Percentiles rank a stretch among this genome's conserved stretches.
These are phyloP conservation scores for Microdochium paspali DNA, from an alignment of 2,329 filamentous ascomycete species.

Conservation along the genomic window DNA sequence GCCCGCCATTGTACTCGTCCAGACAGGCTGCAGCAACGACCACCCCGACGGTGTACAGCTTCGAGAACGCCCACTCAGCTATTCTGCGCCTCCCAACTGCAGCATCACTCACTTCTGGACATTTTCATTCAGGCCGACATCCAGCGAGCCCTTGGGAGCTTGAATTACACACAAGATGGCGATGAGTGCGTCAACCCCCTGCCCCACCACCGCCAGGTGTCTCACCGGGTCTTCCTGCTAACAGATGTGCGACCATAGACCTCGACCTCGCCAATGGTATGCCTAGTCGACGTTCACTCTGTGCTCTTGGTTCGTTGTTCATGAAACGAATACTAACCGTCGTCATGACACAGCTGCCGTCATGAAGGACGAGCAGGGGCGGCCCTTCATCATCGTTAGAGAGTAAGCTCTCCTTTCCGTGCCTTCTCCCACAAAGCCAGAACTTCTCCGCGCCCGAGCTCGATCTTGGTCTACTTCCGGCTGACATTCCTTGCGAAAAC, in stretches of 20 bases:
- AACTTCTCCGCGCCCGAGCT: constrained; percentile 1
- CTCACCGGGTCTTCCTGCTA: constrained; percentile 9
- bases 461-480: background rate
- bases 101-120: no score
- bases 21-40: background rate
- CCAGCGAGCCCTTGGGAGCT: constrained; percentile 18
- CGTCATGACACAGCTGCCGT: constrained; percentile 44
- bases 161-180: constrained; percentile 37
- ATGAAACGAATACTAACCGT: constrained; percentile 8
- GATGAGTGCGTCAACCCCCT: constrained; percentile 39
- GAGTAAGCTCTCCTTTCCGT: constrained; percentile 56
- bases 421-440: constrained; percentile 9
- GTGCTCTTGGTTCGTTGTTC: no score
- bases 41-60: background rate
- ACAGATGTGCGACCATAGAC: constrained; percentile 41
- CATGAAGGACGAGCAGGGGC: constrained; percentile 94
- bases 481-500: constrained; percentile 10
- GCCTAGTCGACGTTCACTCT: constrained; percentile 11
- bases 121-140: background rate
- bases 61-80: background rate
- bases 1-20: background rate
- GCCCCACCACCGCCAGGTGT: constrained; percentile 9
- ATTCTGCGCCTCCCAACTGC: background rate
- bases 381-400: constrained; percentile 96
- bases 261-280: constrained; percentile 78